These are phyloP conservation scores for Gossypium thurberi DNA, from an alignment of 345 rosid genomes.

Conservation along the genomic window DNA sequence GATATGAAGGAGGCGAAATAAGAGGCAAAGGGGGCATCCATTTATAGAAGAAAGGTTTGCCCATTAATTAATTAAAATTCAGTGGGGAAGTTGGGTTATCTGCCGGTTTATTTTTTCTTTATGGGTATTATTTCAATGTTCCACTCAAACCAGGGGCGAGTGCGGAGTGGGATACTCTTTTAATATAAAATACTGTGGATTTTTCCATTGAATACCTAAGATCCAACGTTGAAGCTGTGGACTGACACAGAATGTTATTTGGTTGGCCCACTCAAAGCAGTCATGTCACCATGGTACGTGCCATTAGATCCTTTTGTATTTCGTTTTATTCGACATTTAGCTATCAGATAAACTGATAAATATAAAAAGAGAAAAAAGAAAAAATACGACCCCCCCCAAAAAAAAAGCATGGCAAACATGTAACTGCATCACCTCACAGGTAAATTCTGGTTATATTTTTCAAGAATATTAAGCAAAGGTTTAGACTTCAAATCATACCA, in stretches of 20 bases:
- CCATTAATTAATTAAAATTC: background rate
- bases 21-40: background rate
- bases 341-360: too few species aligned
- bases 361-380: too few species aligned
- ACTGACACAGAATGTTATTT: background rate
- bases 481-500: too few species aligned
- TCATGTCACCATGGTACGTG: background rate
- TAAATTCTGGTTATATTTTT: too few species aligned
- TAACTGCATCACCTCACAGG: too few species aligned
- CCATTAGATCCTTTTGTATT: background rate
- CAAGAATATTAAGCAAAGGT: too few species aligned
- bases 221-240: background rate
- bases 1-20: background rate
- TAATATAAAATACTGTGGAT: background rate
- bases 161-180: constrained; percentile 6
- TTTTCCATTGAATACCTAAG: background rate
- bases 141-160: constrained; percentile 32
- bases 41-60: background rate
- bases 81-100: background rate
- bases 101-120: background rate
- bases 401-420: too few species aligned
- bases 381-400: too few species aligned
- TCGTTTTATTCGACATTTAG: too few species aligned
- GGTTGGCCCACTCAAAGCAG: background rate
- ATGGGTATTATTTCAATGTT: background rate